Base-by-base conservation (phyloP, 2,329 filamentous ascomycete species). In the Aspergillus transmontanensis region DNA sequence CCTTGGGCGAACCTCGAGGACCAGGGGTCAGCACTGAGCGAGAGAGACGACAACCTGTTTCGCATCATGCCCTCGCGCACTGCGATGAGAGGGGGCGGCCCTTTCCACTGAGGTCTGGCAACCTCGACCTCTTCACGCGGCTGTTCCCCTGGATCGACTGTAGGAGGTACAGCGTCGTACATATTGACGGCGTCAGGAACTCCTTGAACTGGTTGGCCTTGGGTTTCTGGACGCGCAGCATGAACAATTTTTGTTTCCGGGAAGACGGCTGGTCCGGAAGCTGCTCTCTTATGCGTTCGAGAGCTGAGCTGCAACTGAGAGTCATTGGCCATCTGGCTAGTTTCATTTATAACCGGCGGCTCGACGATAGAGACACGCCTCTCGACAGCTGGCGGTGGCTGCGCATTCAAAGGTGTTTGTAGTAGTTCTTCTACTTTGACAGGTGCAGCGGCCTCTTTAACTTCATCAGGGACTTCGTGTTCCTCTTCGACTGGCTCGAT, bases 341-440 rank as follows among this genome's bases (percentile, higher is more conserved):
- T 43, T 16, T 73, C 67, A 23, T 66, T 67, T 26, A 64, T 56
- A 26, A 34, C 63, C 28, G 62, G 34, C 7, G 51, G 51, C 28
- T 64, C 65, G 21, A 59, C 65, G 19, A 63, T 9, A 11, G 58
- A 64, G 11, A 48, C 51, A 12, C 66, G 68, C 36, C 65, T 66
- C 30, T 71, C 70, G 30, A 71, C 58, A 28, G 76, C 74, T 11
- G 81, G 76, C 7, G 78, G 75, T 4, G 82, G 83, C 2, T 80
- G 73, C 12, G 82, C 85, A 55, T 80, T 84, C 39, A 82, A 78
- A 2, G 87, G 83, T 19, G 89, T 90, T 75, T 90, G 87, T 67
- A 89, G 84, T 36, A 93, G 82, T 65, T 88, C 87, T 12, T 85
- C 80, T 1, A 92, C 75, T 62, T 90, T 81, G 21, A 93, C 83